Percentiles rank a stretch among this genome's conserved stretches.
Conservation (phyloP, 345 rosid genomes). For the Balakata baccata region DNA sequence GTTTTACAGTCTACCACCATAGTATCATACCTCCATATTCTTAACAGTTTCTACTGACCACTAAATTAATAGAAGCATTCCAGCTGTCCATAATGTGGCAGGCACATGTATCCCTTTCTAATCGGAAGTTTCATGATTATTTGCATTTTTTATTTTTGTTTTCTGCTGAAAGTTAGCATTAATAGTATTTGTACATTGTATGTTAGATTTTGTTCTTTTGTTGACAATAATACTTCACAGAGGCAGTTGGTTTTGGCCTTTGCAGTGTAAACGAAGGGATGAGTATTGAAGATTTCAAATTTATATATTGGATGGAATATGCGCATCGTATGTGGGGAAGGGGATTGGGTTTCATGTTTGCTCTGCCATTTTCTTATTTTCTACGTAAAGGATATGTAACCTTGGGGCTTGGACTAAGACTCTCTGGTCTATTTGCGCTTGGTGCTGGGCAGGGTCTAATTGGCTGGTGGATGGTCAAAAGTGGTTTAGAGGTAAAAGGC, state of each 20-base stretch:
- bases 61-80: background rate
- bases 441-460: conserved; percentile 98
- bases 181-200: background rate
- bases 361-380: conserved; percentile 92
- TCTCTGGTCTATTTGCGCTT: conserved; percentile 78
- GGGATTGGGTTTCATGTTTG: conserved; percentile 91
- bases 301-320: conserved; percentile 97
- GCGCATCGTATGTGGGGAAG: conserved; percentile 99
- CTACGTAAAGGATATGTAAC: conserved; percentile 85
- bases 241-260: conserved; percentile 1
- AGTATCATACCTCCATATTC: background rate
- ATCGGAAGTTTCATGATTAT: conserved; percentile 4
- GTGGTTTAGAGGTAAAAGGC: conserved; percentile 73
- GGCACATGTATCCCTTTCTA: background rate
- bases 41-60: background rate
- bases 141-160: conserved; percentile 3
- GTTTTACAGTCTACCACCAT: background rate
- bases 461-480: conserved; percentile 99
- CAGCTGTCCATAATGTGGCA: background rate
- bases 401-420: conserved; percentile 66
- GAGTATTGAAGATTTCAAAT: conserved; percentile 87
- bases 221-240: background rate
- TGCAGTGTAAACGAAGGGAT: conserved; percentile 88
- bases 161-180: background rate
- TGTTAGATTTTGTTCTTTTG: background rate